Conservation (phyloP, 768 basidiomycete genomes). For the Auricularia sp. region DNA sequence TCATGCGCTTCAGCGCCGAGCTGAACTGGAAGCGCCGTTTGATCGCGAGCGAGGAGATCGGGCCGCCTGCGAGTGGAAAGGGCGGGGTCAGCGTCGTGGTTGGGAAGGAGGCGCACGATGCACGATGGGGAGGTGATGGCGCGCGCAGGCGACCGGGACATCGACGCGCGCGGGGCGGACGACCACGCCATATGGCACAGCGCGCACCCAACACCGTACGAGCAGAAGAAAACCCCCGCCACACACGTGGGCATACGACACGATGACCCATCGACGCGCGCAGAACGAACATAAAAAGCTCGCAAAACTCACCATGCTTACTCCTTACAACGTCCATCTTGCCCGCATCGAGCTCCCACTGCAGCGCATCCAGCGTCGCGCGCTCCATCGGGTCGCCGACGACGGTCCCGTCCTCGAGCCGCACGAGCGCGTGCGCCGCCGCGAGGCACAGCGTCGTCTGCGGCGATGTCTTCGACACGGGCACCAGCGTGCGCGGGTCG, state of each 20-base stretch:
- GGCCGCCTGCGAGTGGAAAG: constrained; percentile 11
- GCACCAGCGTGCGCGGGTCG: constrained; percentile 57
- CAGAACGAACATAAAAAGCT: too few relatives aligned
- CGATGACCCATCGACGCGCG: too few relatives aligned
- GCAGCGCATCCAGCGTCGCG: constrained; percentile 82
- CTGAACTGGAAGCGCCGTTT: constrained; percentile 96
- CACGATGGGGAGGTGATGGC: too few relatives aligned
- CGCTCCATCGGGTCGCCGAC: constrained; percentile 99
- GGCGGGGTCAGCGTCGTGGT: not conserved
- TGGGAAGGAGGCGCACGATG: too few relatives aligned
- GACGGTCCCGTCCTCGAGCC: constrained; percentile 85
- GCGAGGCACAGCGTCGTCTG: constrained; percentile 85
- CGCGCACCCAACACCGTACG: too few relatives aligned
- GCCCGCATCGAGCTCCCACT: constrained; percentile 62
- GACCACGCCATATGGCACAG: too few relatives aligned
- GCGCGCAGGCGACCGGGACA: too few relatives aligned
- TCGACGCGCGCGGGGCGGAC: too few relatives aligned
- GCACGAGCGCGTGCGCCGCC: constrained; percentile 88
- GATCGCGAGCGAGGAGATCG: constrained; percentile 45
- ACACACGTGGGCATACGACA: too few relatives aligned
- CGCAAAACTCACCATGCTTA: not conserved
- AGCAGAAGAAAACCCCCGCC: too few relatives aligned
- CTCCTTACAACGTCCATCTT: constrained; percentile 34
- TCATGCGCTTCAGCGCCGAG: constrained; percentile 95
- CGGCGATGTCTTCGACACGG: constrained; percentile 64